phyloP scores from a whole-genome alignment of 2,329 filamentous ascomycete species.

The Aspergillus unguis region DNA sequence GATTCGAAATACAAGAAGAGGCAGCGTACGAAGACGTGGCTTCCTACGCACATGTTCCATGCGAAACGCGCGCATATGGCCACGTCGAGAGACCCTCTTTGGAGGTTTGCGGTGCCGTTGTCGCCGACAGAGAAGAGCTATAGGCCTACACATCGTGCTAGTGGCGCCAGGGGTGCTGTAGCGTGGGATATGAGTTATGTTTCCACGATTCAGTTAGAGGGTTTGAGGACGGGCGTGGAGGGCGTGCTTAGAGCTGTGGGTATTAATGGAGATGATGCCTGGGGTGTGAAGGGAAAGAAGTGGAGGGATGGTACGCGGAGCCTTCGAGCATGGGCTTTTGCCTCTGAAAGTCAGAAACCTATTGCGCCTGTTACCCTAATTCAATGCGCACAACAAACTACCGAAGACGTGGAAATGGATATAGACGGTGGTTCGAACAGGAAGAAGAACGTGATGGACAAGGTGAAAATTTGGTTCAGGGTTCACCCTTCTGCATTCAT shows the following conservation, averaged over 20 bases:
- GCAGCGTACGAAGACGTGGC: constrained; percentile 84
- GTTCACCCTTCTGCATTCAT: constrained; percentile 76
- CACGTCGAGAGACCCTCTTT: constrained; percentile 70
- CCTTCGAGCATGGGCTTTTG: constrained; percentile 58
- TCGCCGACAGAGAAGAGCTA: constrained; percentile 89
- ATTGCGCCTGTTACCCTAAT: constrained; percentile 72
- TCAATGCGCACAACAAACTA: constrained; percentile 59
- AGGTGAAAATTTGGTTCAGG: constrained; percentile 63
- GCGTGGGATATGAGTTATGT: constrained; percentile 95
- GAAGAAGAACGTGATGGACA: constrained; percentile 34
- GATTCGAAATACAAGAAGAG: constrained; percentile 76
- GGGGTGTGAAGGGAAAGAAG: constrained; percentile 62
- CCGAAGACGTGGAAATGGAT: constrained; percentile 39
- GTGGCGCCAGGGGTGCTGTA: constrained; percentile 70
- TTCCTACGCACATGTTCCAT: constrained; percentile 92
- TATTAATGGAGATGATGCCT: constrained; percentile 56
- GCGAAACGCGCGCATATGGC: constrained; percentile 91
- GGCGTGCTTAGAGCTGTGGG: constrained; percentile 65
- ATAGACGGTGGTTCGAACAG: constrained; percentile 16
- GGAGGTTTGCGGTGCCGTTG: constrained; percentile 82
- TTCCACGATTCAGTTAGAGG: constrained; percentile 77
- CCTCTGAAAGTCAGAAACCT: constrained; percentile 52
- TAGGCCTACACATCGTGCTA: constrained; percentile 77
- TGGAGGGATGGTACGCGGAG: constrained; percentile 65
- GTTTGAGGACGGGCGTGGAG: constrained; percentile 60